These are phyloP conservation scores for Coniochaeta hoffmannii DNA, from an alignment of 2,329 filamentous ascomycete genomes.

Conservation along the genomic window DNA sequence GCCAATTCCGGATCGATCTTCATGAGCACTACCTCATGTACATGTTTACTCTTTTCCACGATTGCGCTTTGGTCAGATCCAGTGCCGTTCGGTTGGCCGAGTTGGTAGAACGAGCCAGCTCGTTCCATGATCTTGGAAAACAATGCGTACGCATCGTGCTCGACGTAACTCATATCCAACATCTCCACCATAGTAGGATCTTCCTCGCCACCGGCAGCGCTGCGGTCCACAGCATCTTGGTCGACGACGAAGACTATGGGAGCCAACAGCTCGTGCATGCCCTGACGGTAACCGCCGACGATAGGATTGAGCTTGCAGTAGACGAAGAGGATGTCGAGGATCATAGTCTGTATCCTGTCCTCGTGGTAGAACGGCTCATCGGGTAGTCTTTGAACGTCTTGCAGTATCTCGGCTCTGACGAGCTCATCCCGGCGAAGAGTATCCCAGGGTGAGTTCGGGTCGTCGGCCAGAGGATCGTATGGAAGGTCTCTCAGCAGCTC, in stretches of 20 bases:
- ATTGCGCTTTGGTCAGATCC: slow-evolving; percentile 53
- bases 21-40: slow-evolving; percentile 75
- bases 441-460: slow-evolving; percentile 84
- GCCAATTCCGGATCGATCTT: slow-evolving; percentile 79
- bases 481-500: slow-evolving; percentile 65
- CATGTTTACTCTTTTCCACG: slow-evolving; percentile 75
- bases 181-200: slow-evolving; percentile 55
- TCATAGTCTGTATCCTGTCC: slow-evolving; percentile 66
- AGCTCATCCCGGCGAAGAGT: slow-evolving; percentile 78
- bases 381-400: slow-evolving; percentile 90
- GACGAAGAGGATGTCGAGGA: slow-evolving; percentile 86
- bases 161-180: slow-evolving; percentile 66
- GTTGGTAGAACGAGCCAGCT: slow-evolving; percentile 81
- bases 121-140: slow-evolving; percentile 85
- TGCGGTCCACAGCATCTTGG: slow-evolving; percentile 64
- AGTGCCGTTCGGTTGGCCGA: slow-evolving; percentile 36
- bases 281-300: slow-evolving; percentile 86
- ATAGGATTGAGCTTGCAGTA: slow-evolving; percentile 89
- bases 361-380: slow-evolving; percentile 88
- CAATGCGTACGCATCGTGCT: slow-evolving; percentile 84
- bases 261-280: slow-evolving; percentile 94
- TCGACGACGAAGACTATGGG: slow-evolving; percentile 81
- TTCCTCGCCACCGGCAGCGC: slow-evolving; percentile 23
- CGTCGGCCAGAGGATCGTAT: slow-evolving; percentile 80
- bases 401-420: slow-evolving; percentile 79